phyloP scores from a whole-genome alignment of 2,329 filamentous ascomycete species.

The Rhexocercosporidium sp. region DNA sequence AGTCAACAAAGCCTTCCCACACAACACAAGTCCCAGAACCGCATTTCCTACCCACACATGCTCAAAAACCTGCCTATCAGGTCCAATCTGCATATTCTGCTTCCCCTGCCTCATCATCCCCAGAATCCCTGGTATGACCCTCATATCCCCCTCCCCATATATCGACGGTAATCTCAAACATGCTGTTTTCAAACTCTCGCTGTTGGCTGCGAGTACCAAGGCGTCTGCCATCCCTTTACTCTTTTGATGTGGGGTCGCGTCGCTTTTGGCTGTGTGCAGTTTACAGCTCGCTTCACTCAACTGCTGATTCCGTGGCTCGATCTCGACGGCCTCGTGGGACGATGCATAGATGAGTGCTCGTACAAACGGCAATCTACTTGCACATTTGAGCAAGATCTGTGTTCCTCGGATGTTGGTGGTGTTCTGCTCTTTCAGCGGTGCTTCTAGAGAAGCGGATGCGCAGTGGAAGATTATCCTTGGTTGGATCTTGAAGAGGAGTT shows the following conservation, averaged over 20 bases:
- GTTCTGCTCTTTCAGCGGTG: slow-evolving; percentile 31
- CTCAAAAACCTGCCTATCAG: slow-evolving; percentile 17
- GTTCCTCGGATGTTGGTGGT: slow-evolving; percentile 44
- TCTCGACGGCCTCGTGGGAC: slow-evolving; percentile 39
- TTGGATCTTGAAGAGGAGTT: slow-evolving; percentile 32
- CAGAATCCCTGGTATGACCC: slow-evolving; percentile 14
- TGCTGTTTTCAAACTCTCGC: slow-evolving; percentile 35
- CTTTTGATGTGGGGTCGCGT: slow-evolving; percentile 34
- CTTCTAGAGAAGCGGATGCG: slow-evolving; percentile 39
- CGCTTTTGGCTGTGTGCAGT: slow-evolving; percentile 33
- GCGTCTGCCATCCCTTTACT: slow-evolving; percentile 44
- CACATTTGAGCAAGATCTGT: slow-evolving; percentile 35
- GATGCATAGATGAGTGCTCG: slow-evolving; percentile 44
- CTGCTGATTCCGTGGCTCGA: slow-evolving; percentile 33
- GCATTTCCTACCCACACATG: slow-evolving; percentile 18
- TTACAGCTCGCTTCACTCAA: slow-evolving; percentile 36
- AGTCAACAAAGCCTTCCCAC: slow-evolving; percentile 2
- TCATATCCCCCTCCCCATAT: slow-evolving; percentile 42
- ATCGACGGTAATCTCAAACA: slow-evolving; percentile 40
- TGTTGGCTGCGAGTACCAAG: slow-evolving; percentile 41
- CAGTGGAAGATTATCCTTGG: slow-evolving; percentile 44
- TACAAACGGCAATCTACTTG: slow-evolving; percentile 29
- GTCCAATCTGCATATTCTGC: slow-evolving; percentile 18
- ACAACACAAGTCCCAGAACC: slow-evolving; percentile 3
- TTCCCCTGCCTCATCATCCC: slow-evolving; percentile 15